phyloP scores from a whole-genome alignment of 73 alveolate genomes.

The Strombidium stylifer region DNA sequence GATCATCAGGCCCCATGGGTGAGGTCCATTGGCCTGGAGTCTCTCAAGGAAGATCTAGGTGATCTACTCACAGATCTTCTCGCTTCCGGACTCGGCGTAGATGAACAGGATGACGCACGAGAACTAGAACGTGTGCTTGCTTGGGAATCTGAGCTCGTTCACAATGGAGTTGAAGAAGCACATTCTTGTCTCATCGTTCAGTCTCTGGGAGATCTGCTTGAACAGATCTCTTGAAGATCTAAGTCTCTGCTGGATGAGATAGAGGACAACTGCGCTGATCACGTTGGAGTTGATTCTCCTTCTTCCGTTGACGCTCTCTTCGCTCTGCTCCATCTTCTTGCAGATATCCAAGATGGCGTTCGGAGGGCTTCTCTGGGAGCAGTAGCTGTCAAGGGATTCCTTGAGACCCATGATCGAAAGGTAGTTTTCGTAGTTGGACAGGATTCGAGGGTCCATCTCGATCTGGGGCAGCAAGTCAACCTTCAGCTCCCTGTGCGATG shows the following conservation, averaged over 20 bases:
- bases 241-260: conserved; percentile 49
- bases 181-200: conserved; percentile 72
- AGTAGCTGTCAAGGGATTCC: conserved; percentile 68
- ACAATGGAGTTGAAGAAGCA: conserved; percentile 78
- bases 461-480: conserved; percentile 70
- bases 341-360: conserved; percentile 48
- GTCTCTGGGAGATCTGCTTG: conserved; percentile 51
- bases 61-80: conserved; percentile 70
- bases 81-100: conserved; percentile 63
- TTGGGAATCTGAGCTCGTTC: conserved; percentile 92
- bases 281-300: conserved; percentile 63
- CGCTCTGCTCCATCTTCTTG: conserved; percentile 56
- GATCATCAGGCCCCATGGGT: conserved; percentile 96
- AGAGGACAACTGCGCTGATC: conserved; percentile 76
- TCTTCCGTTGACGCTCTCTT: conserved; percentile 50
- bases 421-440: conserved; percentile 38
- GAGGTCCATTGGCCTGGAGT: conserved; percentile 79
- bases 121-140: conserved; percentile 87
- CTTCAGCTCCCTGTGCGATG: conserved; percentile 71
- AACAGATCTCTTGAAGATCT: conserved; percentile 57
- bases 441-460: conserved; percentile 49
- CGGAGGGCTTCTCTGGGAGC: conserved; percentile 34
- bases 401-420: conserved; percentile 32
- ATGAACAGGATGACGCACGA: conserved; percentile 66
- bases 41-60: conserved; percentile 87